Evolutionary conservation across 2,329 filamentous ascomycete genomes (phyloP).

Genomic region (Fusarium sp.): DNA sequence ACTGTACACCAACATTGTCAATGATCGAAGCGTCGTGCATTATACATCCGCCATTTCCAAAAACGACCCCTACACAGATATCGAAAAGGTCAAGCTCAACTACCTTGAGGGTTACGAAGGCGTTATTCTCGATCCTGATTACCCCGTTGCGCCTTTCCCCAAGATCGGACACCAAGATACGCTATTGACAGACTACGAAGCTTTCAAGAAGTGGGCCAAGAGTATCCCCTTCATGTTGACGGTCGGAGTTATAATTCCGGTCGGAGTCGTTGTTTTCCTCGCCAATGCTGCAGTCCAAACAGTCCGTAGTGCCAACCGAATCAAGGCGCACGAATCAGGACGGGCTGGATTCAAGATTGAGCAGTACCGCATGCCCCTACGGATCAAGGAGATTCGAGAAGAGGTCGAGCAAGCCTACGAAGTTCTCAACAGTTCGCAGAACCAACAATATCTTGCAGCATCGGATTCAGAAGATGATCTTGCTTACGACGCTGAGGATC

Average conservation of each 20-base stretch:
- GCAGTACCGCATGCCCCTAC: conserved; percentile 79
- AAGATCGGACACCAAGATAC: conserved; percentile 44
- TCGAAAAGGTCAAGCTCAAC: conserved; percentile 75
- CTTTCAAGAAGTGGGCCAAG: conserved; percentile 53
- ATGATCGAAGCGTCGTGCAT: conserved; percentile 84
- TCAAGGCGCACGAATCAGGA: conserved; percentile 79
- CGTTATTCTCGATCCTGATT: conserved; percentile 76
- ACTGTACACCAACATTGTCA: conserved; percentile 87
- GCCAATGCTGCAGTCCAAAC: conserved; percentile 82
- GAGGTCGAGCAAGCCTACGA: conserved; percentile 84
- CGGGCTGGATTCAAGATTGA: conserved; percentile 73
- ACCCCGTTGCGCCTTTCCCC: conserved; percentile 67
- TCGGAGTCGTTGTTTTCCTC: conserved; percentile 78
- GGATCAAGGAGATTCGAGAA: conserved; percentile 79
- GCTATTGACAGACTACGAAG: conserved; percentile 48
- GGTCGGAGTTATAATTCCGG: conserved; percentile 76
- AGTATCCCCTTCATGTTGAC: conserved; percentile 72
- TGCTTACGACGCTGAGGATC: conserved; percentile 50
- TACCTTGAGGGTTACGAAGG: conserved; percentile 79
- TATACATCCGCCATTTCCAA: conserved; percentile 85
- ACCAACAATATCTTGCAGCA: conserved; percentile 75
- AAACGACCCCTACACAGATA: conserved; percentile 79
- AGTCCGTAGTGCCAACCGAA: conserved; percentile 77
- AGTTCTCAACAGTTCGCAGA: conserved; percentile 74
- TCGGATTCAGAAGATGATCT: conserved; percentile 60